Evolutionary conservation across 192 early-diverging fungal species (phyloP), one percentile per base, ranked within the genome.

Genomic region (Dimargaris verticillata): DNA sequence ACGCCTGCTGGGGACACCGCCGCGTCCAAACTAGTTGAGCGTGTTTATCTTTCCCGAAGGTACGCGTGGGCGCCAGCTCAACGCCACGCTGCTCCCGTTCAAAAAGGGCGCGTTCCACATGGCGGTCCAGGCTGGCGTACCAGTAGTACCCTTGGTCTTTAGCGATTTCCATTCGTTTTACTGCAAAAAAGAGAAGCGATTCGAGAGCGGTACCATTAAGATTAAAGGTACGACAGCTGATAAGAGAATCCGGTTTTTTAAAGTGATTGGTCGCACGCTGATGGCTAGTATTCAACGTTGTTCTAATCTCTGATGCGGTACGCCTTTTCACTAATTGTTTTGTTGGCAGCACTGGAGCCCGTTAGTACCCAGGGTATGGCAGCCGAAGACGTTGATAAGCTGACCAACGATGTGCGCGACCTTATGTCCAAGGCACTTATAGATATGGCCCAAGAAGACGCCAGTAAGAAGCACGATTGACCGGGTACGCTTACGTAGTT

Each of bases 51-150:
- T 86, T 67, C 92, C 92, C 52, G 92, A 95, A 72, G 94, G 92
- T 53, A 93, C 85, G 18, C 86, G 92, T 53, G 85, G 85, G 18
- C 83, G 79, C 62, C 80, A 82, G 44, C 68, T 70, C n/a, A 76
- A 79, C 29, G 78, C 82, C 42, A 63, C 84, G 51, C 60, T 97
- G 53, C 71, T 94, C 46, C 89, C 88, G 9, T 95, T 97, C 71
- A 97, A 97, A 72, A 97, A 94, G 77, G 94, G 94, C 13, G 94
- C 89, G 10, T 97, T 97, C 72, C 88, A 95, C 51, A 68, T 94
- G 64, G 92, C 94, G 13, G 84, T 88, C 59, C 88, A 89, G 69
- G 82, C 86, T 0, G 73, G 75, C 20, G 80, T 88, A 0, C 94
- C 94, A 18, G 83, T 97, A 63, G 78, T 95, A 20, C 92, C 92